Evolutionary conservation across 208 protist genomes (phyloP).

Genomic region (Tritrichomonas musculus): DNA sequence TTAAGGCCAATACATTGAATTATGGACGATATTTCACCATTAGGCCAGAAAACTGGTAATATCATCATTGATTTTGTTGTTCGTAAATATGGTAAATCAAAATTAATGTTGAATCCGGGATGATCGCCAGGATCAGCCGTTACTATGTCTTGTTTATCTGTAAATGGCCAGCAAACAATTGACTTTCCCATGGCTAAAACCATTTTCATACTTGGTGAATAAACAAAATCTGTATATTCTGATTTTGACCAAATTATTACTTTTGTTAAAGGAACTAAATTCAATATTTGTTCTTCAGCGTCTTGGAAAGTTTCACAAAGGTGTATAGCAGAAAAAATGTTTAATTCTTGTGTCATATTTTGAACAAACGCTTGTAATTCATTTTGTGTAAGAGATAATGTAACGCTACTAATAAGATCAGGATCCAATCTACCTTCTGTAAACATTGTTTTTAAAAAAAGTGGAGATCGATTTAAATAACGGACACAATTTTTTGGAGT

Average conservation of each 20-base stretch:
- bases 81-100: background rate
- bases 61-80: background rate
- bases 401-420: background rate
- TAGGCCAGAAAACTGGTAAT: background rate
- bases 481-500: background rate
- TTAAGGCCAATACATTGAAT: background rate
- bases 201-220: background rate
- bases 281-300: background rate
- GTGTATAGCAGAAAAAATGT: background rate
- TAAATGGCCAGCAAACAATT: background rate
- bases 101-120: background rate
- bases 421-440: background rate
- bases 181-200: background rate
- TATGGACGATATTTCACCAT: background rate
- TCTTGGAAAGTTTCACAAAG: background rate
- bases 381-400: background rate
- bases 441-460: background rate
- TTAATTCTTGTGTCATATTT: conserved; percentile 16
- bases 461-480: background rate
- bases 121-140: background rate
- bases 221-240: background rate
- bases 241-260: background rate
- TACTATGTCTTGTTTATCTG: background rate
- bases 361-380: conserved; percentile 1
- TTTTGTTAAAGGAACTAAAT: background rate